Percentiles rank a stretch among this genome's conserved stretches.
Evolutionary conservation across 768 basidiomycete genomes (phyloP).

Genomic region (Agaricus bisporus): DNA sequence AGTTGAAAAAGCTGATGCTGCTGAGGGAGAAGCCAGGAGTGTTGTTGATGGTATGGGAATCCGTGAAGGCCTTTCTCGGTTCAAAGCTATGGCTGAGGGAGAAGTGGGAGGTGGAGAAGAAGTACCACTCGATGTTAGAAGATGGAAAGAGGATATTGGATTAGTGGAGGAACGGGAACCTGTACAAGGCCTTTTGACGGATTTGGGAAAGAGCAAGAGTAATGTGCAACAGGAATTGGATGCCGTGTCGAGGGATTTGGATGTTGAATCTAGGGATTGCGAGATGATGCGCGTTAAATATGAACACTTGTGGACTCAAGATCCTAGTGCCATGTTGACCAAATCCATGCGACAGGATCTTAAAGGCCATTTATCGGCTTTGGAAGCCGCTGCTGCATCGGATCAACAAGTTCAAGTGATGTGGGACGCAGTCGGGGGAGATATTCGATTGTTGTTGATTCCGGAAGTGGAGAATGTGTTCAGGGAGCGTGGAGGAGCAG

Average conservation of each 20-base stretch:
- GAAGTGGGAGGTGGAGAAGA: conserved; percentile 57
- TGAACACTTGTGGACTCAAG: conserved; percentile 81
- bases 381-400: conserved; percentile 73
- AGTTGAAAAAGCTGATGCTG: conserved; percentile 79
- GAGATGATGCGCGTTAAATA: conserved; percentile 86
- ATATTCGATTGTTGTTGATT: conserved; percentile 58
- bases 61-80: conserved; percentile 61
- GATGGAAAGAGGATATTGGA: conserved; percentile 70
- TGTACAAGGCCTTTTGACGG: conserved; percentile 56
- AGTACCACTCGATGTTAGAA: conserved; percentile 62
- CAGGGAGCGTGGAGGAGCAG: conserved; percentile 37
- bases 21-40: conserved; percentile 75
- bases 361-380: conserved; percentile 51
- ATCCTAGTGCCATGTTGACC: conserved; percentile 69
- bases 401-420: conserved; percentile 70
- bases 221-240: conserved; percentile 59
- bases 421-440: conserved; percentile 65
- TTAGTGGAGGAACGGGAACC: conserved; percentile 63
- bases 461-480: conserved; percentile 61
- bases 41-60: conserved; percentile 80
- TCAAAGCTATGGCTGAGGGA: conserved; percentile 65
- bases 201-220: conserved; percentile 54
- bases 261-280: conserved; percentile 80
- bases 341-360: conserved; percentile 72
- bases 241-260: conserved; percentile 57